phyloP scores from a whole-genome alignment of 345 rosid genomes.

The Syzygium aromaticum region DNA sequence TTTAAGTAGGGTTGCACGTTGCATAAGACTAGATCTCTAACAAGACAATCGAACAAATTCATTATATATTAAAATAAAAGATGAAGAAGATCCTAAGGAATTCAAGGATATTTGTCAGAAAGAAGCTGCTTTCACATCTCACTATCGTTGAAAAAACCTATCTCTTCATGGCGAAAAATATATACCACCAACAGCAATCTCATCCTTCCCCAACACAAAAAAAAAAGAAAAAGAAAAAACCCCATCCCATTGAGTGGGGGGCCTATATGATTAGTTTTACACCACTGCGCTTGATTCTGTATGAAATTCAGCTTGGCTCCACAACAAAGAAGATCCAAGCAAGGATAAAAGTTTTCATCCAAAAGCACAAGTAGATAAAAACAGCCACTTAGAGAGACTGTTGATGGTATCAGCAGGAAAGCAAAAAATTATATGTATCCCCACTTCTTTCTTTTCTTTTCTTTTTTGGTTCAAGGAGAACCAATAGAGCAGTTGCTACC shows the following conservation, averaged over 20 bases:
- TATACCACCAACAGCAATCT: not conserved
- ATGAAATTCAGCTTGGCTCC: not conserved
- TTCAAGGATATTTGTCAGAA: not conserved
- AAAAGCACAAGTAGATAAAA: not conserved
- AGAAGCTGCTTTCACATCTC: not conserved
- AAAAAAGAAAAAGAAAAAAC: not conserved
- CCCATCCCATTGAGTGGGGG: not conserved
- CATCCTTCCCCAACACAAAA: not conserved
- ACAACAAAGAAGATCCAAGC: not conserved
- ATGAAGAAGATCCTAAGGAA: not conserved
- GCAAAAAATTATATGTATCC: not conserved
- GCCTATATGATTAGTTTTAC: not conserved
- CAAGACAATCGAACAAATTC: not conserved
- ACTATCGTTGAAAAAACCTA: not conserved
- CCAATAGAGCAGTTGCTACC: not conserved
- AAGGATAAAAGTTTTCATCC: not conserved
- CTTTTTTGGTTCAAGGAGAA: not conserved
- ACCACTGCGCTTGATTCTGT: not conserved
- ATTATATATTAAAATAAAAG: not conserved
- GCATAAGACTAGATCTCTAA: not conserved
- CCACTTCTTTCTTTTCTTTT: not conserved
- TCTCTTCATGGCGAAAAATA: not conserved
- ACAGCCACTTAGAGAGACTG: not conserved
- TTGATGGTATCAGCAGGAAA: not conserved
- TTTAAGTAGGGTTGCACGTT: not conserved